These are phyloP conservation scores for Casuarina glauca DNA, from an alignment of 306 rosid genomes.

Conservation along the genomic window DNA sequence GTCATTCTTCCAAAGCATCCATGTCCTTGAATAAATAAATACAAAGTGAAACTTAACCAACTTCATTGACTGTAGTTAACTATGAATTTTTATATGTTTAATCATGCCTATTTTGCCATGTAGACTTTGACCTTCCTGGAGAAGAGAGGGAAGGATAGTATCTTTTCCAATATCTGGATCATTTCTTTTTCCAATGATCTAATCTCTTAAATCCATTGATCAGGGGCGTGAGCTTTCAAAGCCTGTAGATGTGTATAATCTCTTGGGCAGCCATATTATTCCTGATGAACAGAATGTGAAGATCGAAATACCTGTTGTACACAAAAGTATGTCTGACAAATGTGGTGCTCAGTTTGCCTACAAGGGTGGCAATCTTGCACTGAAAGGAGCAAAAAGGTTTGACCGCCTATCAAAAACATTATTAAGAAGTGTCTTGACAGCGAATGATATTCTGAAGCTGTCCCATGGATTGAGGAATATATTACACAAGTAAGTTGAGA, in stretches of 20 bases:
- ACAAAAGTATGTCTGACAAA: conserved; percentile 36
- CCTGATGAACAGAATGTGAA: conserved; percentile 30
- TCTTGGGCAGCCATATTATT: conserved; percentile 50
- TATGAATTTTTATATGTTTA: neutral
- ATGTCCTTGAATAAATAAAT: neutral
- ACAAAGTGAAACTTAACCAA: neutral
- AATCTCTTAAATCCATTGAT: conserved; percentile 16
- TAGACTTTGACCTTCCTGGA: too few relatives aligned
- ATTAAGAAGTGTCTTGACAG: conserved; percentile 43
- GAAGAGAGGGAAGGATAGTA: too few relatives aligned
- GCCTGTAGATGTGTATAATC: conserved; percentile 53
- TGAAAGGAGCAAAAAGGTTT: conserved; percentile 45
- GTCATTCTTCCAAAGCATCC: neutral
- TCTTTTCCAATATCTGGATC: too few relatives aligned
- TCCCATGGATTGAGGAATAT: conserved; percentile 42
- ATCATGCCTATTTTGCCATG: neutral
- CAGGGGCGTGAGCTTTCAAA: conserved; percentile 63
- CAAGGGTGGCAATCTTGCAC: conserved; percentile 39
- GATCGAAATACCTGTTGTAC: conserved; percentile 29
- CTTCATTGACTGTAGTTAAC: neutral
- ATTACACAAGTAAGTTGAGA: conserved; percentile 64
- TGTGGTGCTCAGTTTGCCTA: conserved; percentile 40
- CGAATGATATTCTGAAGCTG: conserved; percentile 58
- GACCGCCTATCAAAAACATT: conserved; percentile 35
- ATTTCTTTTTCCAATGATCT: conserved; percentile 9